Percentiles rank a stretch among this genome's conserved stretches.
Conservation (phyloP, 2,329 filamentous ascomycete species). For the Pestalotiopsis sp. region DNA sequence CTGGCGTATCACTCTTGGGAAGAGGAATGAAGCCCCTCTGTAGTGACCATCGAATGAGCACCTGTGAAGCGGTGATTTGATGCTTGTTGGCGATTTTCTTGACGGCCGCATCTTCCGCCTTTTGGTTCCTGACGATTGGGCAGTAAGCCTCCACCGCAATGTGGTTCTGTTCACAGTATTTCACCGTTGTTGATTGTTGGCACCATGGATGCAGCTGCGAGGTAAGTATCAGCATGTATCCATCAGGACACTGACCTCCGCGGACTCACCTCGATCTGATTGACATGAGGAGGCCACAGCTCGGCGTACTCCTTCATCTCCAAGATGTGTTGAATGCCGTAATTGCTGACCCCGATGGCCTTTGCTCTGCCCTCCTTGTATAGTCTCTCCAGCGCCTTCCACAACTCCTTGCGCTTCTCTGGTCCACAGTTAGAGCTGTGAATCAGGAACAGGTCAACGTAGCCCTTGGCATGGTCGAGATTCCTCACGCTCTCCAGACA, state of each 20-base stretch:
- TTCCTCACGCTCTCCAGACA: constrained; percentile 65
- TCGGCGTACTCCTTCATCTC: constrained; percentile 69
- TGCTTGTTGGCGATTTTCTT: constrained; percentile 60
- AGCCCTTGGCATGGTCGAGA: constrained; percentile 58
- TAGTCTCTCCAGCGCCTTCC: constrained; percentile 67
- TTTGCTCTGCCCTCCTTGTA: constrained; percentile 61
- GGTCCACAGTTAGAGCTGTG: constrained; percentile 62
- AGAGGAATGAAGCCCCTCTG: constrained; percentile 75
- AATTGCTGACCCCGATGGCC: constrained; percentile 69
- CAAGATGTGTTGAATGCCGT: constrained; percentile 68
- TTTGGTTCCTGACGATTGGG: constrained; percentile 61
- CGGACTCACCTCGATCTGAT: constrained; percentile 66
- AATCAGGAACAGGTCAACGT: constrained; percentile 70
- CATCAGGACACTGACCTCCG: neutral
- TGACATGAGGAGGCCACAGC: constrained; percentile 63
- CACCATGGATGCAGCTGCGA: constrained; percentile 71
- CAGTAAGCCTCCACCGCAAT: constrained; percentile 58
- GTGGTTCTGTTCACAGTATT: constrained; percentile 62
- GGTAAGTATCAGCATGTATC: constrained; percentile 36
- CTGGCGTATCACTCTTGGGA: constrained; percentile 65
- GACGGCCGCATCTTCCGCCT: constrained; percentile 62
- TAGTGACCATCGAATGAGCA: constrained; percentile 71
- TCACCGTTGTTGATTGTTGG: constrained; percentile 50
- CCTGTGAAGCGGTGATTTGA: constrained; percentile 62
- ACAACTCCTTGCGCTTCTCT: constrained; percentile 62